phyloP scores from a whole-genome alignment of 108 stramenopile species.

The Nitzschia sp. region DNA sequence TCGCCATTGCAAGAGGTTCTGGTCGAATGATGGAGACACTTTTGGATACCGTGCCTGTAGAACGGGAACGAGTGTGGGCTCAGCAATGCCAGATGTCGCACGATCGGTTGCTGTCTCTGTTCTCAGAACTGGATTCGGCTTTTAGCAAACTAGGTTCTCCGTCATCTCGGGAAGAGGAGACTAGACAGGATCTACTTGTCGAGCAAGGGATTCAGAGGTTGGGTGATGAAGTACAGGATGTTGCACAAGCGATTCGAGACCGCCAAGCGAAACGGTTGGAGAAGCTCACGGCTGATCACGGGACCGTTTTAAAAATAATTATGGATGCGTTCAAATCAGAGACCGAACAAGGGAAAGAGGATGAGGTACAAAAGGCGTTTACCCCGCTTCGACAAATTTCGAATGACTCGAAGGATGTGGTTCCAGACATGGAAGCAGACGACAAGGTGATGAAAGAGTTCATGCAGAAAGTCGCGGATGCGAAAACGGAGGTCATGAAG shows the following conservation, averaged over 20 bases:
- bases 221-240: conserved; percentile 57
- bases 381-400: conserved; percentile 67
- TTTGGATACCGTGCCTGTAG: conserved; percentile 85
- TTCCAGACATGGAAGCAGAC: conserved; percentile 71
- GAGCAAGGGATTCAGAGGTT: conserved; percentile 66
- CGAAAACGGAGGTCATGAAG: conserved; percentile 75
- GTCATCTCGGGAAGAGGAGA: conserved; percentile 62
- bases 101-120: conserved; percentile 57
- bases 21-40: conserved; percentile 81
- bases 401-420: conserved; percentile 57
- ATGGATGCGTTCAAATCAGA: conserved; percentile 52
- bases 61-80: conserved; percentile 77
- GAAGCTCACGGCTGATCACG: conserved; percentile 62
- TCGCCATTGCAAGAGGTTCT: conserved; percentile 69
- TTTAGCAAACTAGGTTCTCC: conserved; percentile 67
- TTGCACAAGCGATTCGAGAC: conserved; percentile 51
- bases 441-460: conserved; percentile 58
- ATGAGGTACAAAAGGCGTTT: conserved; percentile 70
- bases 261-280: conserved; percentile 64
- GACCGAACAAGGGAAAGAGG: conserved; percentile 41
- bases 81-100: conserved; percentile 73
- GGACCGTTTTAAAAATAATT: conserved; percentile 66
- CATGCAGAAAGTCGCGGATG: conserved; percentile 69
- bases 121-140: conserved; percentile 59
- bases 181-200: conserved; percentile 54